Conservation (phyloP, 78 protist species). For the Dictyostelium capitatum region DNA sequence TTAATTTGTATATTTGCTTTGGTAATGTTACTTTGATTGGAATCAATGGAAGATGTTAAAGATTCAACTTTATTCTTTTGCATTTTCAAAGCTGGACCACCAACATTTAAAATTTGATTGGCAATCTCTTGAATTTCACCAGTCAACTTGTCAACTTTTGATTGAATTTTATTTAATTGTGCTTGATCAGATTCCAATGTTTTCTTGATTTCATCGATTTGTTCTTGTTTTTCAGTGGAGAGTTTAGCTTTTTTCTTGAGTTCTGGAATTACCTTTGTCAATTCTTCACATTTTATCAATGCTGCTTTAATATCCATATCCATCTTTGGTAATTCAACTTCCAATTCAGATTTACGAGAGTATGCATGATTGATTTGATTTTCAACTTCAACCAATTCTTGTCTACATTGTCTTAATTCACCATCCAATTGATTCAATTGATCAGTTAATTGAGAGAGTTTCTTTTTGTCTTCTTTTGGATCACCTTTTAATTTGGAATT, state of each 20-base stretch:
- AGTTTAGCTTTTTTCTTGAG: constrained; percentile 1
- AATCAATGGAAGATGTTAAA: constrained; percentile 28
- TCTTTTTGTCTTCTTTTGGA: constrained; percentile 49
- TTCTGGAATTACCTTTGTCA: constrained; percentile 19
- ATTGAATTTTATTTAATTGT: background rate
- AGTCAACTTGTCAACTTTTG: constrained; percentile 16
- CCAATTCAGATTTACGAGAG: constrained; percentile 6
- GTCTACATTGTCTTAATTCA: background rate
- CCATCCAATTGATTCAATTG: background rate
- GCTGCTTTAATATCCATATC: constrained; percentile 66
- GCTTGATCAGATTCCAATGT: background rate
- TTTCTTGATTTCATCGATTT: constrained; percentile 31
- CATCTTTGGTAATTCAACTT: constrained; percentile 51
- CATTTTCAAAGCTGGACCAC: constrained; percentile 79
- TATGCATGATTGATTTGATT: background rate
- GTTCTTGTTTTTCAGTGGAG: constrained; percentile 17
- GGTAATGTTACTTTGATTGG: background rate
- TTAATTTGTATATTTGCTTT: constrained; percentile 66
- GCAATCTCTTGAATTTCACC: constrained; percentile 53
- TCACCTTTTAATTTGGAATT: constrained; percentile 8
- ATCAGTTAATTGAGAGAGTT: background rate
- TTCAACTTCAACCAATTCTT: constrained; percentile 34
- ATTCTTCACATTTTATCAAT: background rate
- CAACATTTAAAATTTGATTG: constrained; percentile 77
- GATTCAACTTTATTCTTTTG: constrained; percentile 78